Evolutionary conservation across 345 rosid genomes (phyloP).

Genomic region (Gossypium longicalyx): DNA sequence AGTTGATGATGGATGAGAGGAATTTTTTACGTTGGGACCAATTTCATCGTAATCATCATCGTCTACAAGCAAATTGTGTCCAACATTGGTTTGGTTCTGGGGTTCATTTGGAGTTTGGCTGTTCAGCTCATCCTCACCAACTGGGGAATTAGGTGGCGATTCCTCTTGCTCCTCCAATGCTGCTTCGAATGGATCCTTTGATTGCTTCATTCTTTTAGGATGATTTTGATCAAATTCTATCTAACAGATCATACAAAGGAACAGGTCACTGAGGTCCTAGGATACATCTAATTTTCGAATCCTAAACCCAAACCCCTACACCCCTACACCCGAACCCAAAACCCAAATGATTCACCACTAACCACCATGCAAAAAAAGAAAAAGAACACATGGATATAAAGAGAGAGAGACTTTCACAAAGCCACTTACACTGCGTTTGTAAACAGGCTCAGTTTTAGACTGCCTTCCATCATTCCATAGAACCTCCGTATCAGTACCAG

Average conservation of each 20-base stretch:
- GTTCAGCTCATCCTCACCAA: slow-evolving; percentile 35
- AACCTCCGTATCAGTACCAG: slow-evolving; percentile 86
- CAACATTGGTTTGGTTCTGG: slow-evolving; percentile 19
- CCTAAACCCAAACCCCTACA: too few species aligned
- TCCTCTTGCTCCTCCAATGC: slow-evolving; percentile 76
- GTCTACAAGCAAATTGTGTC: slow-evolving; percentile 6
- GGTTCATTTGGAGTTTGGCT: slow-evolving; percentile 22
- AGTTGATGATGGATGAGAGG: slow-evolving; percentile 22
- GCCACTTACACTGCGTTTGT: slow-evolving; percentile 70
- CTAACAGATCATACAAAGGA: too few species aligned
- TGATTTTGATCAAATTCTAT: too few species aligned
- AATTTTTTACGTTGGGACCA: slow-evolving; percentile 18
- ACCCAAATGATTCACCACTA: neutral
- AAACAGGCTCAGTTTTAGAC: slow-evolving; percentile 83
- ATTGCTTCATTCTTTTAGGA: slow-evolving; percentile 51
- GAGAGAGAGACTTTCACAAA: neutral
- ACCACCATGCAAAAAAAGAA: neutral
- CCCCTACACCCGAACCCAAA: too few species aligned
- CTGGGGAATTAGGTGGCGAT: slow-evolving; percentile 62
- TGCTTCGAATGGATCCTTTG: slow-evolving; percentile 88
- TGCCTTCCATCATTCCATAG: slow-evolving; percentile 94
- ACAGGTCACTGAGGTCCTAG: too few species aligned
- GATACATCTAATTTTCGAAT: too few species aligned
- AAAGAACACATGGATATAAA: too few species aligned
- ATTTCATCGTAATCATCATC: slow-evolving; percentile 26